Evolutionary conservation across 1,284 basidiomycete genomes (phyloP).

Genomic region (Pseudomicrostroma phylloplanum): DNA sequence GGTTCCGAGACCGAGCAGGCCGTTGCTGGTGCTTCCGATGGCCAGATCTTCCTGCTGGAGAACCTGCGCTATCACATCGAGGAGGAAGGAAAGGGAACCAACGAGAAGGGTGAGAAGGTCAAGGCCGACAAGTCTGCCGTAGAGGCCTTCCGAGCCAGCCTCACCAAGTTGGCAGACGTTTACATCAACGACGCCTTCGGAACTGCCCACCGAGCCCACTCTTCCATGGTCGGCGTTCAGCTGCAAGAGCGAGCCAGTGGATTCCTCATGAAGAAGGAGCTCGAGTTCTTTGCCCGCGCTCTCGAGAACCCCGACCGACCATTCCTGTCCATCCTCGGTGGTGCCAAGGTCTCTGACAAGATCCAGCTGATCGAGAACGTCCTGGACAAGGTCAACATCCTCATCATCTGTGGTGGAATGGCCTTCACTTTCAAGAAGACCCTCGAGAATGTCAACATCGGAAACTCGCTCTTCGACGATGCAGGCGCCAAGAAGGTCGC

Average conservation of each 20-base stretch:
- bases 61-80: constrained; percentile 98
- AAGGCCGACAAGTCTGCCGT: constrained; percentile 82
- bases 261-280: constrained; percentile 97
- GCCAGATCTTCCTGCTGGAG: constrained; percentile 86
- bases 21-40: constrained; percentile 65
- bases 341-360: constrained; percentile 98
- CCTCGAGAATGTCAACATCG: constrained; percentile 78
- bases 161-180: constrained; percentile 89
- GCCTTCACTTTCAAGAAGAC: constrained; percentile 99
- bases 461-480: constrained; percentile 87
- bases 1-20: constrained; percentile 72
- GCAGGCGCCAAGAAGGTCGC: constrained; percentile 82
- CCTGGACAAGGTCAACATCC: constrained; percentile 94
- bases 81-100: constrained; percentile 90
- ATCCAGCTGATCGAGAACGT: constrained; percentile 98
- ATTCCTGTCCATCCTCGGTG: constrained; percentile 96
- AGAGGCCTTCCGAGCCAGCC: constrained; percentile 72
- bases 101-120: constrained; percentile 83
- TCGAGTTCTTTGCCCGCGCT: constrained; percentile 97
- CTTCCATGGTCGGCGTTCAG: constrained; percentile 95
- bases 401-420: constrained; percentile 98
- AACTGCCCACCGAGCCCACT: constrained; percentile 95
- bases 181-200: constrained; percentile 99
- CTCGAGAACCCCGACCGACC: constrained; percentile 89
- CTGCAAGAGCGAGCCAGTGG: constrained; percentile 88